Base-by-base conservation (phyloP, 2,329 filamentous ascomycete species). In the Tympanopsis confertula region DNA sequence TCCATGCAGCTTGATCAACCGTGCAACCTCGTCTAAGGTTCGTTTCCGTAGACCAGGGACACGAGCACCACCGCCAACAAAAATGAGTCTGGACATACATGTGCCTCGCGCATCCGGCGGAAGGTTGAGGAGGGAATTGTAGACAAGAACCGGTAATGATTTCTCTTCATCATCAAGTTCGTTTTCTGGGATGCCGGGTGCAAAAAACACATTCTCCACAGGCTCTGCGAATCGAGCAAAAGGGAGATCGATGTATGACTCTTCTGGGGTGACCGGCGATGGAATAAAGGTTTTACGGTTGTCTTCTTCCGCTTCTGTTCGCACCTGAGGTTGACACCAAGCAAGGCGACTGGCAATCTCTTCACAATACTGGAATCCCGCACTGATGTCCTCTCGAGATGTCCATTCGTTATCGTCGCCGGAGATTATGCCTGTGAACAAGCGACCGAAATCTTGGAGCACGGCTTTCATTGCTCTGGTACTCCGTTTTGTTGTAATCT, bases 41-140 rank as follows among this genome's bases (percentile, higher is more conserved):
- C 89, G 76, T 18, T 71, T 68, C 45, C 85, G 86, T 19, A 98
- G 62, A 1, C 91, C 91, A 1, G 88, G 71, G 5, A 95, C 77
- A 19, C 72, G 72, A 4, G 86, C 78, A 35, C 82, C 82, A 2
- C 86, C 86, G 20, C 91, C 91, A 0, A 81, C 82, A 50, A 98
- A 83, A 13, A 94, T 66, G 35, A 96, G 83, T 28, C 89, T 82
- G 1, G 87, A 79, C 78, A 95, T 91, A 56, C 89, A 95, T 4
- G 81, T 61, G 1, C 83, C 80, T 18, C 91, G 78, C 3, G 88
- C 78, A 56, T 98, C 91, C 3, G 89, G 62, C 0, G 87, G 84
- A 1, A 95, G 66, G 5, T 75, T 69, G 1, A 93, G 66, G 2
- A 98, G 69, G 26, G 78, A 72, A 38, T 74, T 72, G 58, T 94